Conservation (phyloP, 106 monocot genomes). For the Narthecium ossifragum region DNA sequence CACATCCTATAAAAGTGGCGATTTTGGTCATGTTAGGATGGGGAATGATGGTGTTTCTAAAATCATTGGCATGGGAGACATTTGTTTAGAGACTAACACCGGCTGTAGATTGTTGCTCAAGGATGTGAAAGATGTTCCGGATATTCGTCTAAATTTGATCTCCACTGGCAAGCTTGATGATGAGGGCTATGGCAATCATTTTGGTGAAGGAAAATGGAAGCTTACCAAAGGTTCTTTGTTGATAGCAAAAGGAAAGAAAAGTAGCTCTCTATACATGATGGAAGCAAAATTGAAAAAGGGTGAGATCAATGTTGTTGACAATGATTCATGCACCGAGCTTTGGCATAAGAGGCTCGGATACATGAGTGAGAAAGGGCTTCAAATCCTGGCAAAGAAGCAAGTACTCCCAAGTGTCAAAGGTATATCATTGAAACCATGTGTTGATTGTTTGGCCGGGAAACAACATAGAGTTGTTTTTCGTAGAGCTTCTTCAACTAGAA, state of each 20-base stretch:
- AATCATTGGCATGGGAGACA: too few relatives aligned
- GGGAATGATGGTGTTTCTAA: not conserved
- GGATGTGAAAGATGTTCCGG: conserved; percentile 2
- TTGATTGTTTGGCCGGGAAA: not conserved
- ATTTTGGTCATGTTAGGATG: conserved; percentile 1
- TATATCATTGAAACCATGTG: not conserved
- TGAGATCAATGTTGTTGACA: conserved; percentile 2
- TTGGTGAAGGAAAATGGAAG: conserved; percentile 6
- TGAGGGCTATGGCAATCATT: not conserved
- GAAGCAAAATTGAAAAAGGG: not conserved
- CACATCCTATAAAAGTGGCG: not conserved
- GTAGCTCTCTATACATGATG: conserved; percentile 3
- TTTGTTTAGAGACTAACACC: conserved; percentile 1
- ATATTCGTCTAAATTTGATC: conserved; percentile 6
- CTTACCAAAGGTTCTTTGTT: conserved; percentile 3
- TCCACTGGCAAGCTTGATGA: not conserved
- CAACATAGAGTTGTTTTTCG: conserved; percentile 5
- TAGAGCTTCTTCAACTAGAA: not conserved
- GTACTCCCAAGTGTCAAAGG: not conserved
- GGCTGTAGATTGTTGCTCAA: not conserved
- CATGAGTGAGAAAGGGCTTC: conserved; percentile 1
- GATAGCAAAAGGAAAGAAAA: conserved; percentile 11
- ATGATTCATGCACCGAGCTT: not conserved
- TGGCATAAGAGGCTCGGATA: conserved; percentile 4
- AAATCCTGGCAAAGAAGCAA: not conserved